Evolutionary conservation across 2,329 filamentous ascomycete genomes (phyloP), one percentile per base, ranked within the genome.

Genomic region (Pseudocercospora musae): DNA sequence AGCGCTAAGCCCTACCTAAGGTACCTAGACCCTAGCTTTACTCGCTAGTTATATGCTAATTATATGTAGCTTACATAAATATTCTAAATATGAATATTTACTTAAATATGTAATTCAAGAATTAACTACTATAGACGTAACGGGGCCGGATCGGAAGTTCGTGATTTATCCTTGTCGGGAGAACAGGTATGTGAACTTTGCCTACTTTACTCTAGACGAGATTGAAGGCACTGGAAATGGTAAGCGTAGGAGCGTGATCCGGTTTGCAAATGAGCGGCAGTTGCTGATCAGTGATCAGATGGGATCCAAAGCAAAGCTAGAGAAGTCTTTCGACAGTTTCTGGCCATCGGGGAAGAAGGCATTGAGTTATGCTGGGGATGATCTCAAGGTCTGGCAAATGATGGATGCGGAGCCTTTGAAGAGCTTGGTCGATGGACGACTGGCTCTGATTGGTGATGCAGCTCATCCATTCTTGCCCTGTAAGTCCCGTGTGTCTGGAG

Each of bases 361-460:
- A 23, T 62, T 80, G 37, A 64, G 70, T 27, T 77, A 76, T 69
- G 78, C 75, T 8, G 74, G 74, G 8, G 71, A 73, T 68, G 70
- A 69, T 60, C 69, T 87, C 15, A 84, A 82, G 58, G 75, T 86
- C 0, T 88, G 85, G 85, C 81, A 80, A 37, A 72, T 89, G 1
- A 71, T 87, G 4, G 87, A 90, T 64, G 87, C 88, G 83, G 80
- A 84, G 0, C 79, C 82, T 1, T 82, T 75, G 0, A 7, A 54
- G 23, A 46, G 29, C 9, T 63, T 33, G n/a, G 40, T 25, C 13
- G 9, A 37, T 21, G 52, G 53, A 9, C 80, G 78, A 6, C 71
- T 89, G 18, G 85, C 81, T 0, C 72, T 89, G 0, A 72, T 90
- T 0, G 88, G 88, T 0, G 88, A 90, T 71, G 86, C 88, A 0